These are phyloP conservation scores for Nyssa sinensis DNA, from an alignment of 148 eudicot genomes.

Conservation along the genomic window DNA sequence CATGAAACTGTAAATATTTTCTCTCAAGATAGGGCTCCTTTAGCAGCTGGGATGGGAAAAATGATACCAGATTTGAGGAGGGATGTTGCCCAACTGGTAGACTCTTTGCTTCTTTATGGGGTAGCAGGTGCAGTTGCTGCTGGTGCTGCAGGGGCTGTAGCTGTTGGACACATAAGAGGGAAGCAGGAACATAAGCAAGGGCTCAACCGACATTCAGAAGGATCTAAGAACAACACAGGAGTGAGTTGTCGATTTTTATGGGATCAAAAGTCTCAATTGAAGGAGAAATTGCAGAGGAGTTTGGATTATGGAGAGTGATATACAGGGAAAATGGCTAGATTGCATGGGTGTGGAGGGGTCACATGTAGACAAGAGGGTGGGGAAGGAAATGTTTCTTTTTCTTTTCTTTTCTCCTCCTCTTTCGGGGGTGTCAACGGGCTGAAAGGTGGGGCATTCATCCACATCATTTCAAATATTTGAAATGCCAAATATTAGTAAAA, in stretches of 20 bases:
- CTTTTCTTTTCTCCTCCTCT: too few species aligned
- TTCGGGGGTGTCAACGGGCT: neutral
- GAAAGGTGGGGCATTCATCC: neutral
- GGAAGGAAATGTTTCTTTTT: too few species aligned
- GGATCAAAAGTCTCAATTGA: slow-evolving; percentile 63
- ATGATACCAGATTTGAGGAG: slow-evolving; percentile 86
- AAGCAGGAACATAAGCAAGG: slow-evolving; percentile 35
- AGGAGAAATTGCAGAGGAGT: slow-evolving; percentile 86
- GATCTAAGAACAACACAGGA: slow-evolving; percentile 85
- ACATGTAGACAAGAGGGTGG: slow-evolving; percentile 51
- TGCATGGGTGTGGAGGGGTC: slow-evolving; percentile 90
- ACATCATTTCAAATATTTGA: neutral
- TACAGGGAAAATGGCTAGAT: slow-evolving; percentile 81
- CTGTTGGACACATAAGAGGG: slow-evolving; percentile 44
- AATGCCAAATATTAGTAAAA: neutral
- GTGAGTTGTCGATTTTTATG: slow-evolving; percentile 90
- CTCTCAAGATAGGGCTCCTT: slow-evolving; percentile 90
- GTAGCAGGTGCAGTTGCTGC: slow-evolving; percentile 73
- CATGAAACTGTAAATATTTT: slow-evolving; percentile 83
- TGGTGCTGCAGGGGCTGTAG: slow-evolving; percentile 52
- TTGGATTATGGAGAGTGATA: slow-evolving; percentile 90
- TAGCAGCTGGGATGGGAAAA: slow-evolving; percentile 83
- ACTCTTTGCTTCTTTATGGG: slow-evolving; percentile 57
- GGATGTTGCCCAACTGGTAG: slow-evolving; percentile 68
- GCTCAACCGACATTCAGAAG: slow-evolving; percentile 70